Evolutionary conservation across 2,329 filamentous ascomycete genomes (phyloP).

Genomic region (Aspergillus fumigatus): DNA sequence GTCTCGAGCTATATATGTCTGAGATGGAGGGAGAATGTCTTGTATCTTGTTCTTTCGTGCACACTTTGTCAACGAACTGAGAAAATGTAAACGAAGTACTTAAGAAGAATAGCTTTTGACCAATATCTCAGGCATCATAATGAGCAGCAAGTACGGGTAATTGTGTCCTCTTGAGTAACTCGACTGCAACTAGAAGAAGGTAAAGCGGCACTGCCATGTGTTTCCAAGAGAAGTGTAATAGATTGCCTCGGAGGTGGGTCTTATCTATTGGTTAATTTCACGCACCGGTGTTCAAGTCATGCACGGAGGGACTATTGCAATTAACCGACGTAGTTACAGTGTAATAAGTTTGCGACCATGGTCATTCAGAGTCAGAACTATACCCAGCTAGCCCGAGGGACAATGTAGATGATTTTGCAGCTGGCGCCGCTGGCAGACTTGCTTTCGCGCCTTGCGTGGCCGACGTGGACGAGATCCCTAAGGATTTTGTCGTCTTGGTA

Average conservation of each 20-base stretch:
- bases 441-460: not conserved
- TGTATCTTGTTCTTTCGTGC: not conserved
- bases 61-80: not conserved
- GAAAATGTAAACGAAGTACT: not conserved
- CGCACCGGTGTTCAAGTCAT: not conserved
- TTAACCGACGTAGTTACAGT: not conserved
- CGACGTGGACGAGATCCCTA: not conserved
- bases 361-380: slow-evolving; percentile 39
- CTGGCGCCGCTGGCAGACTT: slow-evolving; percentile 6
- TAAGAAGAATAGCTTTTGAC: not conserved
- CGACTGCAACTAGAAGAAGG: not conserved
- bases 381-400: slow-evolving; percentile 36
- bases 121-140: not conserved
- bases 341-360: not conserved
- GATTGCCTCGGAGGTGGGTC: not conserved
- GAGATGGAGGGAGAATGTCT: not conserved
- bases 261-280: not conserved
- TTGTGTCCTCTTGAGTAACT: not conserved
- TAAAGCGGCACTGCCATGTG: not conserved
- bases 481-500: not conserved
- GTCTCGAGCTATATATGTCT: not conserved
- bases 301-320: not conserved
- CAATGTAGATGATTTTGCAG: slow-evolving; percentile 19
- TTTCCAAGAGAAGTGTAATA: not conserved
- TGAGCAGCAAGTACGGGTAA: not conserved